These are phyloP conservation scores for Sisymbrium irio DNA, from an alignment of 345 rosid species.

Conservation along the genomic window DNA sequence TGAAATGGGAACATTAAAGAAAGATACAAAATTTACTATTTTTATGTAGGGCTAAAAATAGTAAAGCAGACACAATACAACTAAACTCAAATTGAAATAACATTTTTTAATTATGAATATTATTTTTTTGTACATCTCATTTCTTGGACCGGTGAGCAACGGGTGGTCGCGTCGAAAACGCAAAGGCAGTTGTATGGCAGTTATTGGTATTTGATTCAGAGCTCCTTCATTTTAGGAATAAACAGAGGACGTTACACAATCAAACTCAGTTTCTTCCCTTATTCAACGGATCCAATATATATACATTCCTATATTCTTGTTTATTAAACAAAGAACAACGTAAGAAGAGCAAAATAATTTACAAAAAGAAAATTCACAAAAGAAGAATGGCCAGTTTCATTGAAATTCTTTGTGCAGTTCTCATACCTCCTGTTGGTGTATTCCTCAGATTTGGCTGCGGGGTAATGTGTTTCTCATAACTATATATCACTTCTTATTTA, in stretches of 20 bases:
- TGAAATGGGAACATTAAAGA: too few relatives aligned
- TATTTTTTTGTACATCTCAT: neutral
- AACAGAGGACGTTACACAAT: slow-evolving; percentile 29
- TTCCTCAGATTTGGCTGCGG: slow-evolving; percentile 64
- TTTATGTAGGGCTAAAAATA: too few relatives aligned
- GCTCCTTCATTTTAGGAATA: slow-evolving; percentile 26
- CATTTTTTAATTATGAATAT: neutral
- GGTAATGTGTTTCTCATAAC: slow-evolving; percentile 35
- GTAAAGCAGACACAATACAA: neutral
- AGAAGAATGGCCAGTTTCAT: slow-evolving; percentile 18
- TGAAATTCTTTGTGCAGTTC: slow-evolving; percentile 61
- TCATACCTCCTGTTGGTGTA: slow-evolving; percentile 85
- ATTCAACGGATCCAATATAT: neutral
- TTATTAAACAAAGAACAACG: slow-evolving; percentile 3
- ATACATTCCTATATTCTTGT: neutral
- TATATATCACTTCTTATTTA: neutral
- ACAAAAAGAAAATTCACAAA: neutral
- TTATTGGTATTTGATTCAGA: slow-evolving; percentile 7
- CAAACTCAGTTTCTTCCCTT: slow-evolving; percentile 12
- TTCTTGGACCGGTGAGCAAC: neutral
- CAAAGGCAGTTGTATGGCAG: neutral
- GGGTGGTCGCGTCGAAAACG: neutral
- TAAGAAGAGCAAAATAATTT: neutral
- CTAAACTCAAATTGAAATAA: neutral
- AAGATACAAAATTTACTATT: too few relatives aligned